Evolutionary conservation across 768 basidiomycete species (phyloP), one percentile per base, ranked within the genome.

Genomic region (Collybia nuda): DNA sequence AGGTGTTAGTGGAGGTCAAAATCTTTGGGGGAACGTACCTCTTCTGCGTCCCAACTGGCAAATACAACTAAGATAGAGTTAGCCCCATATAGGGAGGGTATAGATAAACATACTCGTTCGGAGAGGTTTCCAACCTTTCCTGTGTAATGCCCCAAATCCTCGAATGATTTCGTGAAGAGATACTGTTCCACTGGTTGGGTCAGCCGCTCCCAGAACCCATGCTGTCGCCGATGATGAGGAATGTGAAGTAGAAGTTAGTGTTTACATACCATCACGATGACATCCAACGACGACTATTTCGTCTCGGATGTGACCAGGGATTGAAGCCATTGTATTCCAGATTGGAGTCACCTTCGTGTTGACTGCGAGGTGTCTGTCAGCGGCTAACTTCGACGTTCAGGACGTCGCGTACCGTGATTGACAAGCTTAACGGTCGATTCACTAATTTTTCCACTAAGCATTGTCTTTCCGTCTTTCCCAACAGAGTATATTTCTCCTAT

Each of bases 211-310:
- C 58, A 93, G 70, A 11, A 93, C 87, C 90, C 85, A 88, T 2
- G 76, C 79, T 78, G 53, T 35, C 42, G 18, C 39, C 3, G n/a
- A 11, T 11, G 23, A 23, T 11, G 28, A 47, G 24, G 52, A 43
- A 47, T 36, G 14, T 26, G 15, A n/a, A 29, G 19, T 38, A 18
- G 5, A 53, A 52, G 9, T 15, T 21, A 26, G 38, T 15, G 12
- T 8, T 2, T 19, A 51, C 78, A 56, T 55, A 84, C 90, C 92
- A 70, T 96, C 93, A 37, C 94, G 82, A 63, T 97, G 94, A 56
- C 88, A 88, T 3, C 94, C 95, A 44, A 98, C 67, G 6, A 97
- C 64, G 19, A 98, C 84, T 2, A 94, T 82, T 65, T 97, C 95
- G 60, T 93, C 85, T 50, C 78, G 78, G 59, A 94, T 80, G 51